Conservation (phyloP, 108 stramenopile genomes). For the Nitzschia putrida region DNA sequence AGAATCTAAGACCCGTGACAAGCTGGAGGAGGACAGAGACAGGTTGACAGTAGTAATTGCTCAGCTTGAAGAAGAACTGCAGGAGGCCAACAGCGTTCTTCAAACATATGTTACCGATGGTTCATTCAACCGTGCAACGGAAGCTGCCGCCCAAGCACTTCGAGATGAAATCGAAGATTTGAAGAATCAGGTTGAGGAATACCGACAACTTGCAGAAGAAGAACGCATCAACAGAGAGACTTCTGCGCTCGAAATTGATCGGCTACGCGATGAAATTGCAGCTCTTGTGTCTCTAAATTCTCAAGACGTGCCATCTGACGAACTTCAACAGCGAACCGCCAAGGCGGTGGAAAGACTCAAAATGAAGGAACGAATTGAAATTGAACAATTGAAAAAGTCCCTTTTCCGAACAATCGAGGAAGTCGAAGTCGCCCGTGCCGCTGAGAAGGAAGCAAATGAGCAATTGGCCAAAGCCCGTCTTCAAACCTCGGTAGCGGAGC, state of each 20-base stretch:
- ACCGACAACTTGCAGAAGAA: slow-evolving; percentile 36
- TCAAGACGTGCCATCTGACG: slow-evolving; percentile 38
- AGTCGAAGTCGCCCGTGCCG: slow-evolving; percentile 56
- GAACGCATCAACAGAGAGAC: slow-evolving; percentile 52
- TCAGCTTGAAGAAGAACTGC: slow-evolving; percentile 64
- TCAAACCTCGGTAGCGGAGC: slow-evolving; percentile 65
- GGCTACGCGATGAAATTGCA: slow-evolving; percentile 65
- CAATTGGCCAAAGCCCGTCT: slow-evolving; percentile 56
- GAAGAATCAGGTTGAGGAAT: slow-evolving; percentile 42
- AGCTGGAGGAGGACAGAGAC: slow-evolving; percentile 42
- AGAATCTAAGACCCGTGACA: slow-evolving; percentile 13
- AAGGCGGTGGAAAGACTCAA: slow-evolving; percentile 60
- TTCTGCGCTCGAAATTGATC: slow-evolving; percentile 56
- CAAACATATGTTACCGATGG: slow-evolving; percentile 73
- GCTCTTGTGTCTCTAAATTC: slow-evolving; percentile 62
- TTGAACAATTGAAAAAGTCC: slow-evolving; percentile 61
- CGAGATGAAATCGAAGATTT: slow-evolving; percentile 67
- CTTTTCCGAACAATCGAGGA: slow-evolving; percentile 62
- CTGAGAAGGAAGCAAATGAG: slow-evolving; percentile 67
- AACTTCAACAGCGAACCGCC: slow-evolving; percentile 58
- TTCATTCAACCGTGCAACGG: slow-evolving; percentile 65
- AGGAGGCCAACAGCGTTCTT: slow-evolving; percentile 58
- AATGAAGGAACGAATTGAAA: slow-evolving; percentile 64
- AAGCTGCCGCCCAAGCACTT: slow-evolving; percentile 62
- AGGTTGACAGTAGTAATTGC: slow-evolving; percentile 46